These are phyloP conservation scores for Rhodofomes roseus DNA, from an alignment of 1,284 basidiomycete species.

Conservation along the genomic window DNA sequence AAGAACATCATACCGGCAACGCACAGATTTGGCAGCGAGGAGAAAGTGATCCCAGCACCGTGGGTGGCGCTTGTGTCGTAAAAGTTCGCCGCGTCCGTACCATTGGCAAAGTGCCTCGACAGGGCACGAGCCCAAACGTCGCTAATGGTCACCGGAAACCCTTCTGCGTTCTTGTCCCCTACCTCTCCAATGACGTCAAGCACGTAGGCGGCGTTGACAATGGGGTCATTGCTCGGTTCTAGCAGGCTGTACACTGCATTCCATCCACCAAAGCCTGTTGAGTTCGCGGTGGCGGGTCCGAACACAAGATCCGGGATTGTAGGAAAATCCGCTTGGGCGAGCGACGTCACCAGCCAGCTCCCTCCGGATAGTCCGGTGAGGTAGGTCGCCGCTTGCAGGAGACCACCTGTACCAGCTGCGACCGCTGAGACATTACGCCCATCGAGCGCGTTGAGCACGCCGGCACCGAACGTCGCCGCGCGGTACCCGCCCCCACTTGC, in stretches of 20 bases:
- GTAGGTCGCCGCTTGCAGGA: slow-evolving; percentile 46
- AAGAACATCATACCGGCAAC: not conserved
- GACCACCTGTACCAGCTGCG: slow-evolving; percentile 41
- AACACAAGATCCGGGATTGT: slow-evolving; percentile 22
- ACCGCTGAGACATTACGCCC: slow-evolving; percentile 40
- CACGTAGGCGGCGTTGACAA: slow-evolving; percentile 12
- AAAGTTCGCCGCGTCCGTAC: slow-evolving; percentile 20
- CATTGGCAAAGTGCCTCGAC: slow-evolving; percentile 24
- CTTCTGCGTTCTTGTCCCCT: slow-evolving; percentile 17
- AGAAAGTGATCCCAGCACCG: slow-evolving; percentile 26
- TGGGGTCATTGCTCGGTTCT: slow-evolving; percentile 13
- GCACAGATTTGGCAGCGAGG: slow-evolving; percentile 21
- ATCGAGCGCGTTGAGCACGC: slow-evolving; percentile 46
- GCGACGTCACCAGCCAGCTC: slow-evolving; percentile 25
- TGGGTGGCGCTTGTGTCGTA: slow-evolving; percentile 17
- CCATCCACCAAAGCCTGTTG: slow-evolving; percentile 19
- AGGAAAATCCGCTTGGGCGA: slow-evolving; percentile 26
- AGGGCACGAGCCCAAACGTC: slow-evolving; percentile 26
- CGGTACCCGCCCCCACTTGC: slow-evolving; percentile 45
- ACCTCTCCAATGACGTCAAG: slow-evolving; percentile 18
- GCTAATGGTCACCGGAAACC: slow-evolving; percentile 23
- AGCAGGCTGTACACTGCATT: slow-evolving; percentile 18
- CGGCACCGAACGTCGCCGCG: slow-evolving; percentile 48
- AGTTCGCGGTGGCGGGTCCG: slow-evolving; percentile 6
- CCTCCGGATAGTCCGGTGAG: slow-evolving; percentile 42